Conservation (phyloP, 257 asterid species). For the Forsythia viridissima region DNA sequence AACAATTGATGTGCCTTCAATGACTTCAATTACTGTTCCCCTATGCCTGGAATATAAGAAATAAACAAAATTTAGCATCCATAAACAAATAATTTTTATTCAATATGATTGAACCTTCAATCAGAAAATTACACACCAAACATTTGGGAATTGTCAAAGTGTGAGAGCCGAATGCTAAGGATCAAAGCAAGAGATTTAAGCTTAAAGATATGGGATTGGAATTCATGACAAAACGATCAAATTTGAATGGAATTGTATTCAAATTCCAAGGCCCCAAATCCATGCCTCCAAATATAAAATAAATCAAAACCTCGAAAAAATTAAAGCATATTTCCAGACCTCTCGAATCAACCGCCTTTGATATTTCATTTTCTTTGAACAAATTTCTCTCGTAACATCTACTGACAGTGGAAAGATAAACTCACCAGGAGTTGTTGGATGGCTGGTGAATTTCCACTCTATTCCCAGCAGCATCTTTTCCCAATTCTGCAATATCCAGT, state of each 20-base stretch:
- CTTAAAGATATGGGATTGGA: background rate
- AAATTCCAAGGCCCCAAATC: background rate
- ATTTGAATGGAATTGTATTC: background rate
- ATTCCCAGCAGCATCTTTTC: slow-evolving; percentile 95
- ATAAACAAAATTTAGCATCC: background rate
- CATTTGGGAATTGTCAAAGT: background rate
- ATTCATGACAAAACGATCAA: background rate
- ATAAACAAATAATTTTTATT: background rate
- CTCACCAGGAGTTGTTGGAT: slow-evolving; percentile 78
- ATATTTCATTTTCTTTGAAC: background rate
- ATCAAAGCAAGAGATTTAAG: background rate
- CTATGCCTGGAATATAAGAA: slow-evolving; percentile 32
- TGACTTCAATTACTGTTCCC: slow-evolving; percentile 42
- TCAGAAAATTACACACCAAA: background rate
- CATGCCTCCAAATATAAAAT: background rate
- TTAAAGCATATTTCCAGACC: background rate
- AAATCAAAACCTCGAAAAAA: background rate
- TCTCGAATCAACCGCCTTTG: background rate
- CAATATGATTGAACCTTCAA: background rate
- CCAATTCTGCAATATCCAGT: slow-evolving; percentile 92
- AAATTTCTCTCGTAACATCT: too few species aligned
- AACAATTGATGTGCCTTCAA: slow-evolving; percentile 63
- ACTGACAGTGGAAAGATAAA: slow-evolving; percentile 6
- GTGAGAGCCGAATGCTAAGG: background rate
- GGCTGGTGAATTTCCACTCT: slow-evolving; percentile 92